Conservation (phyloP, 306 rosid genomes). For the Prosopis cineraria region DNA sequence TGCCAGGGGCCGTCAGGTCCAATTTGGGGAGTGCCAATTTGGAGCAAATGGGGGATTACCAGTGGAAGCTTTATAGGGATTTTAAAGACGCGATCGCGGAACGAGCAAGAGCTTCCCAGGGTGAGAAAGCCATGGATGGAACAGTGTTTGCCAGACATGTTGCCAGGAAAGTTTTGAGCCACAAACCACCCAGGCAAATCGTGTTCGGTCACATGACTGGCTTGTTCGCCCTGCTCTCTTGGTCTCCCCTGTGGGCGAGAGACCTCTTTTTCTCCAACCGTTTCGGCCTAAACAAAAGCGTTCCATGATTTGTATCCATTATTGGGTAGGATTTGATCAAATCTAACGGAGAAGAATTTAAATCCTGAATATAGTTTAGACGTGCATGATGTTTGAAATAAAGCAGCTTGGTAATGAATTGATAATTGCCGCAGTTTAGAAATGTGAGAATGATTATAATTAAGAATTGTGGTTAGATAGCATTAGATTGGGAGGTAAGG, state of each 20-base stretch:
- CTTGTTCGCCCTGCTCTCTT: constrained; percentile 65
- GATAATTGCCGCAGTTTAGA: background rate
- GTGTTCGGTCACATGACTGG: constrained; percentile 75
- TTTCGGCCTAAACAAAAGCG: constrained; percentile 56
- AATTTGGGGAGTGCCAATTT: constrained; percentile 63
- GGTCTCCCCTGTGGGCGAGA: constrained; percentile 76
- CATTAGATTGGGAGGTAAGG: background rate
- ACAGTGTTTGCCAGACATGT: constrained; percentile 67
- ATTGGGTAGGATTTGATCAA: background rate
- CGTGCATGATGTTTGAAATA: background rate
- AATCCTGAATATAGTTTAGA: background rate
- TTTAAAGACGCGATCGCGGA: constrained; percentile 63
- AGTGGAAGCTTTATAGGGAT: constrained; percentile 69
- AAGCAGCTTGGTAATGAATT: background rate
- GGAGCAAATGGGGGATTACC: constrained; percentile 41
- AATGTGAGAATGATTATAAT: background rate
- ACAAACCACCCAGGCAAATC: constrained; percentile 66
- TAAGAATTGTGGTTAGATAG: background rate
- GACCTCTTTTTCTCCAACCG: constrained; percentile 68
- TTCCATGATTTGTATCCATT: constrained; percentile 15
- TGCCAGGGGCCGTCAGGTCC: constrained; percentile 79
- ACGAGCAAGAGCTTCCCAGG: constrained; percentile 79
- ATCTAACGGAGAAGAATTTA: background rate
- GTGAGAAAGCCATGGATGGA: constrained; percentile 63
- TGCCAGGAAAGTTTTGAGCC: constrained; percentile 52